Evolutionary conservation across 208 protist species (phyloP), one percentile per base, ranked within the genome.

Genomic region (Trypanosoma melophagium): DNA sequence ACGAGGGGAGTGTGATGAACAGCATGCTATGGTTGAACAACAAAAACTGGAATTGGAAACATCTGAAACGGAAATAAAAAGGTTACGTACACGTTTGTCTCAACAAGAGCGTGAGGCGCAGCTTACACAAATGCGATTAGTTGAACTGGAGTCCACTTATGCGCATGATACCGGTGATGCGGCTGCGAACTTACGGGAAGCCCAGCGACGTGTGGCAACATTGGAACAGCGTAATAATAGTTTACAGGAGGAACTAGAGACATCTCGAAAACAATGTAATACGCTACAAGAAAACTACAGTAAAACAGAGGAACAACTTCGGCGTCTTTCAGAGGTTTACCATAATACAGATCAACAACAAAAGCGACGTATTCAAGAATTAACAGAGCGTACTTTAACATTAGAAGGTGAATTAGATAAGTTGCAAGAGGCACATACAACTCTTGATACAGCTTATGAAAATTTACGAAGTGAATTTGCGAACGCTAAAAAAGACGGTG

Each of bases 111-210:
- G 79, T 45, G 81, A 90, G 68, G 75, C 74, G 16, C 54, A 83
- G 61, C 71, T 57, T 3, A 50, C 65, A 22, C 28, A 74, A 7
- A 31, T 58, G 22, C 64, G 65, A 55, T 22, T 76, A 8, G 50
- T 74, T 50, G 83, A 86, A 40, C 28, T 84, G n/a, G 80, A 85
- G 66, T 67, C 70, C 22, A 35, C 49, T 22, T 72, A 74, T 17
- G 71, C 57, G 5, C 73, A 69, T 51, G 64, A 84, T 40, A 75
- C 73, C 22, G 61, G 57, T 9, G 80, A 82, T 16, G 60, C 68
- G 31, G 66, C 69, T 35, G 51, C 74, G 22, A 68, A 52, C 1
- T 73, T 83, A 55, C 72, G 65, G 25, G 81, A 76, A 51, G 58
- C 54, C 12, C 76, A 86, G 22, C 69, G 71, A 42, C 76, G 76